Evolutionary conservation across 108 stramenopile species (phyloP), one percentile per base, ranked within the genome.

Genomic region (Pseudonitzschia multistriata): DNA sequence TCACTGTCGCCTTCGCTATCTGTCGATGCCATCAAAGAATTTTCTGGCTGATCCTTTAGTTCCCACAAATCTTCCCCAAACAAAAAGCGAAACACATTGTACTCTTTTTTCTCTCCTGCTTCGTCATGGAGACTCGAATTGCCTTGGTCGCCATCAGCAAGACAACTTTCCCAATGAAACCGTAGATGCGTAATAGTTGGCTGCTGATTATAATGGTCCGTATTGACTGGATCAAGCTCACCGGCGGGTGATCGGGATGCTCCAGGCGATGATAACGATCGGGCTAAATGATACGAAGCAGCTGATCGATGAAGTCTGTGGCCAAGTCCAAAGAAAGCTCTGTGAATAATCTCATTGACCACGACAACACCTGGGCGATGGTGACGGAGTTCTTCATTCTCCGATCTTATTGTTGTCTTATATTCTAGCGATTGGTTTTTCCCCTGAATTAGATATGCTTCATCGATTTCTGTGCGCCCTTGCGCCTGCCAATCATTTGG

Each of bases 271-370:
- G 57, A 59, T 11, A 40, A 29, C 45, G 63, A 27, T 36, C 76
- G 70, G 11, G 71, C 73, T n/a, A 84, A 61, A 65, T 84, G 79
- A 42, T 70, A 77, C 3, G 76, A 76, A 15, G 79, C 71, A 14
- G 79, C 61, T 7, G 78, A 50, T 39, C 79, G 72, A 57, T 76
- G 65, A 11, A 84, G 53, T 6, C 83, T 76, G 73, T 84, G 83
- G 35, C 83, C 83, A 30, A 84, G 65, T 19, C 83, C 83, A 78
- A 79, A 86, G 21, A 66, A 59, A 13, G 69, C 77, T 22, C 74
- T 48, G 67, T 79, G 78, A 40, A 79, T 68, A 36, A 79, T n/a
- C 48, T 53, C 49, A 50, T 54, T 74, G 22, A 36, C 67, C 0
- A 52, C 50, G 8, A 31, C 31, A 45, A 45, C 17, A 22, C 5